A percentile compares a stretch with the other conserved stretches of the same genome.
Evolutionary conservation across 495 filamentous ascomycete genomes (phyloP).

Genomic region (Neurospora tetraspora): DNA sequence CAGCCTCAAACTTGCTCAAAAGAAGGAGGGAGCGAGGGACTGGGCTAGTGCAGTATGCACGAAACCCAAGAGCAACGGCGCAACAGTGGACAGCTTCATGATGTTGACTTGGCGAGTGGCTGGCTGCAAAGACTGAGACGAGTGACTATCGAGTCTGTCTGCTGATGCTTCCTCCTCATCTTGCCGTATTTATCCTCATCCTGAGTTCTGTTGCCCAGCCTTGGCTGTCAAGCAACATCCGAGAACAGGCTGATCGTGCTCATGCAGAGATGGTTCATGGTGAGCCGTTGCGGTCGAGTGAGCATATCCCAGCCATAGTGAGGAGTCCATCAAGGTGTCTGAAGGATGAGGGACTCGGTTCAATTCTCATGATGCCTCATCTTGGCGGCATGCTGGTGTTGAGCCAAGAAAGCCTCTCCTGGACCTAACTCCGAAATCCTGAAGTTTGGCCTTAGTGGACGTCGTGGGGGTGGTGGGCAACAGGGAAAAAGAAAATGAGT

Average conservation of each 20-base stretch:
- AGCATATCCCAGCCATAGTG: not conserved
- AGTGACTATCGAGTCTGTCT: not conserved
- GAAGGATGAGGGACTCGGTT: not conserved
- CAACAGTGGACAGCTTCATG: slow-evolving; percentile 14
- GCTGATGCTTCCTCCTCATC: not conserved
- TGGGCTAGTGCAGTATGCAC: slow-evolving; percentile 12
- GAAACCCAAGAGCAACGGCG: slow-evolving; percentile 10
- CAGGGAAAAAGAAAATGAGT: not conserved
- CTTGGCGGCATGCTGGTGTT: not conserved
- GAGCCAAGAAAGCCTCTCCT: not conserved
- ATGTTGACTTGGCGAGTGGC: not conserved
- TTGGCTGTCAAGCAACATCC: not conserved
- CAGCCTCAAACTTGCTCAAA: not conserved
- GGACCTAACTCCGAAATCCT: not conserved
- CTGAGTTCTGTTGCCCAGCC: not conserved
- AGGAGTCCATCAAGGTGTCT: slow-evolving; percentile 2
- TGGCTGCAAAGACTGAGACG: not conserved
- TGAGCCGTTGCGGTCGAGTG: not conserved
- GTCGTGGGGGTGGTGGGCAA: not conserved
- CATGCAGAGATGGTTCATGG: not conserved
- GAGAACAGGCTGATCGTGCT: not conserved
- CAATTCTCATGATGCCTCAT: not conserved
- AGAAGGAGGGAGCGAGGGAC: slow-evolving; percentile 11
- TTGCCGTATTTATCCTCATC: not conserved
- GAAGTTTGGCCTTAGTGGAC: not conserved